A percentile compares a stretch with the other conserved stretches of the same genome.
These are phyloP conservation scores for Exserohilum rostratum DNA, from an alignment of 2,329 filamentous ascomycete species.

Conservation along the genomic window DNA sequence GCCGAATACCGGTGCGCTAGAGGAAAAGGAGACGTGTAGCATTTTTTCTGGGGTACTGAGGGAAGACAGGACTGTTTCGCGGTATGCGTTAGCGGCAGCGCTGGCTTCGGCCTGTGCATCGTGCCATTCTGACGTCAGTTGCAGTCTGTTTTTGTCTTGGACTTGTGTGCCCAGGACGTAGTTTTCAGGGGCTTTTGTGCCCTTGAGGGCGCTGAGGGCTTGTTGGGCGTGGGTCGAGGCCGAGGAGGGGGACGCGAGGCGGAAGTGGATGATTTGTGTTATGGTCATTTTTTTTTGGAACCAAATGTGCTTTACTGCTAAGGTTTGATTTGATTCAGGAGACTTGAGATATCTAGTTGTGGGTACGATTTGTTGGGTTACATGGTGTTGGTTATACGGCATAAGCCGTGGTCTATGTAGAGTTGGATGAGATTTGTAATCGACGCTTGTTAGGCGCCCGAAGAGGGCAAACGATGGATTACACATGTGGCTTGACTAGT, in stretches of 20 bases:
- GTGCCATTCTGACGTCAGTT: slow-evolving; percentile 9
- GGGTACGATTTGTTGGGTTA: no score
- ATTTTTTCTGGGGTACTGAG: slow-evolving; percentile 3
- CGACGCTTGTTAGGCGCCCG: neutral
- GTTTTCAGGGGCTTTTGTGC: slow-evolving; percentile 6
- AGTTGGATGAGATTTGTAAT: neutral
- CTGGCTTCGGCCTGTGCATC: slow-evolving; percentile 1
- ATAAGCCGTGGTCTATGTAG: neutral
- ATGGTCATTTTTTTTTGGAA: slow-evolving; percentile 6
- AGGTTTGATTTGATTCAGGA: no score
- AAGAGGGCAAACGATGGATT: no score
- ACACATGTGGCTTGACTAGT: neutral
- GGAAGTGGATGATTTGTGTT: slow-evolving; percentile 9
- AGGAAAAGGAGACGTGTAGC: neutral
- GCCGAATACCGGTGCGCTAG: neutral
- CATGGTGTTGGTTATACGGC: no score
- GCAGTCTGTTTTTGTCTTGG: neutral
- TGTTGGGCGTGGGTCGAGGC: neutral
- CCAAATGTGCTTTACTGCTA: no score
- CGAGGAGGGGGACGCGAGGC: neutral
- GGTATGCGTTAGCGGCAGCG: neutral
- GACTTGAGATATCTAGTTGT: no score
- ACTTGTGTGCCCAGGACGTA: slow-evolving; percentile 2
- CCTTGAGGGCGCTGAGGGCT: slow-evolving; percentile 6
- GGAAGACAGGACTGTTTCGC: neutral